Evolutionary conservation across 2,329 filamentous ascomycete genomes (phyloP), one percentile per base, ranked within the genome.

Genomic region (Botryotinia calthae): DNA sequence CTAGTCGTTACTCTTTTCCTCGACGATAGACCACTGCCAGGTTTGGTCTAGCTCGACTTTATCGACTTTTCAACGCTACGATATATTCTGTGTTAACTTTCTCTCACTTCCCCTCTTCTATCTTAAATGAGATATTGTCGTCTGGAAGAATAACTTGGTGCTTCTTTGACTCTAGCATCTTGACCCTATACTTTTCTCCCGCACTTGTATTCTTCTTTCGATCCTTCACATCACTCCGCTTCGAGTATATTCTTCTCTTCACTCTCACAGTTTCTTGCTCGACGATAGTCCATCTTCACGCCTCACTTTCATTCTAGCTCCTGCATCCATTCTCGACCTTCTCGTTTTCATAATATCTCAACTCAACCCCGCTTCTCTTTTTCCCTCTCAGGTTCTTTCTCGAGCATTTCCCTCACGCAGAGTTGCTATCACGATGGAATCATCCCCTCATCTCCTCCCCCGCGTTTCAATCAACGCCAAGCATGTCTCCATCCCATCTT

Each of bases 11-110:
- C 4, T 10, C 5, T 48, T 12, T 10, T 48, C 4, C 9, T 1
- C 1, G 22, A 2, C 14, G 16, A n/a, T 54, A 44, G 42, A 16
- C 16, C 16, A 16, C 42, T 16, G 12, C 5, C 0, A n/a, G 7
- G 16, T 54, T 54, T 16, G 1, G n/a, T 51, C 25, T n/a, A 16
- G 48, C 25, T 28, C 6, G 25, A 28, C 6, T 28, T 28, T 28
- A 28, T 2, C 1, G 4, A 7, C 2, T 54, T 28, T 54, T 0
- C 1, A 12, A 3, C 4, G 22, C 22, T 0, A n/a, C 25, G 22
- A n/a, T 1, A 37, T 9, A 37, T 37, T 37, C 37, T 37, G 37
- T 34, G 34, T 37, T 37, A 37, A 37, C 10, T 44, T 44, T 44
- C 42, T 16, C 42, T 44, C 4, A 2, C 2, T 16, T 44, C 42